Evolutionary conservation across 495 filamentous ascomycete genomes (phyloP).

Genomic region (Penicillium odoratum): DNA sequence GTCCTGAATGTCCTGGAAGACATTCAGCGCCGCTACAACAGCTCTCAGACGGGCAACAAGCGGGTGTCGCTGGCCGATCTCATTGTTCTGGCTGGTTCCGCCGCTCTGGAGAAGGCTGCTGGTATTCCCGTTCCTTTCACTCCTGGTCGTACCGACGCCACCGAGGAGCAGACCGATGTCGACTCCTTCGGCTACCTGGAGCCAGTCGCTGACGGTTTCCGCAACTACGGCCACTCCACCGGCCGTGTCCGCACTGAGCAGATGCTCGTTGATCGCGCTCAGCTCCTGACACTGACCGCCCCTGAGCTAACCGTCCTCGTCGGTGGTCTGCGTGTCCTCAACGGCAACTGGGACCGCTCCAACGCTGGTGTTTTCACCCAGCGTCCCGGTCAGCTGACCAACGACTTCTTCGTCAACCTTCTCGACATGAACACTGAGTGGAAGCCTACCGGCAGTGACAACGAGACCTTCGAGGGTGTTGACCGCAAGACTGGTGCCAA

Average conservation of each 20-base stretch:
- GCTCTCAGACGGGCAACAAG: constrained; percentile 52
- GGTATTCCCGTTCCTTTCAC: constrained; percentile 44
- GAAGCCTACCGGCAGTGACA: constrained; percentile 49
- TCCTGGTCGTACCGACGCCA: constrained; percentile 52
- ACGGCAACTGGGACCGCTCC: constrained; percentile 66
- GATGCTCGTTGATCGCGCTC: constrained; percentile 65
- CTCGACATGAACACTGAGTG: constrained; percentile 64
- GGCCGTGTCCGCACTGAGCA: constrained; percentile 60
- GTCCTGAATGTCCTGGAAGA: constrained; percentile 58
- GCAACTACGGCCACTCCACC: constrained; percentile 65
- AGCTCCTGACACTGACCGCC: constrained; percentile 64
- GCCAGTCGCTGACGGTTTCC: constrained; percentile 67
- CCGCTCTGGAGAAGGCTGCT: constrained; percentile 46
- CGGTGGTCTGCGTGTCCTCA: constrained; percentile 65
- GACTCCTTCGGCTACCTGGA: constrained; percentile 62
- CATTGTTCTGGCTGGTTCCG: constrained; percentile 62
- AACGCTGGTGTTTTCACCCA: constrained; percentile 61
- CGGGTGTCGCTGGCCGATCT: constrained; percentile 70
- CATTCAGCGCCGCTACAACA: constrained; percentile 63
- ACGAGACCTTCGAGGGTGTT: constrained; percentile 59
- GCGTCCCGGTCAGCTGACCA: constrained; percentile 63
- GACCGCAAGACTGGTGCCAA: constrained; percentile 66
- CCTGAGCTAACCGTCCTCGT: constrained; percentile 67
- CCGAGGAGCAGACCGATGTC: constrained; percentile 64
- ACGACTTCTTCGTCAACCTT: constrained; percentile 76